Percentiles rank a stretch among this genome's conserved stretches.
phyloP scores from a whole-genome alignment of 306 rosid genomes.

The Gillenia trifoliata region DNA sequence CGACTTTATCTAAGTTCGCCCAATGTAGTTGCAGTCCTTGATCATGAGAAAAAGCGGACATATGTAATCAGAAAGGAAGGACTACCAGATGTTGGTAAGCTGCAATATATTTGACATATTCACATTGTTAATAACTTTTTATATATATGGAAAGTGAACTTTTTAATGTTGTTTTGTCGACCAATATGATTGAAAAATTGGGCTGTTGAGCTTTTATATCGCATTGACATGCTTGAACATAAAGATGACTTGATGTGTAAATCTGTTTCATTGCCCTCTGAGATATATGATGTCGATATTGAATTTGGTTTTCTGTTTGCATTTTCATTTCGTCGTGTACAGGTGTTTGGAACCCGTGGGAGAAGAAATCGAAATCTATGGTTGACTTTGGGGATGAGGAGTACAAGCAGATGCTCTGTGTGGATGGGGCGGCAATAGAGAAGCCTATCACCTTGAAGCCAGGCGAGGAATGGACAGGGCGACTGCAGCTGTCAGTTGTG shows the following conservation, averaged over 20 bases:
- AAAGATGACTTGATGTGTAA: neutral
- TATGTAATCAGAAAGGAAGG: conserved; percentile 82
- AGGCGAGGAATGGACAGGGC: conserved; percentile 92
- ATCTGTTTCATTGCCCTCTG: neutral
- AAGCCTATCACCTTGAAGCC: conserved; percentile 78
- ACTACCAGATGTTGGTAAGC: conserved; percentile 93
- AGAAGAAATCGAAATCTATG: conserved; percentile 81
- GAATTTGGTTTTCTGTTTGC: neutral
- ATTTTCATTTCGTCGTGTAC: neutral
- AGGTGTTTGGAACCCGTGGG: conserved; percentile 99
- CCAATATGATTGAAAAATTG: neutral
- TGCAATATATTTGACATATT: neutral
- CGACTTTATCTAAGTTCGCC: conserved; percentile 86
- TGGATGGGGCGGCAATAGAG: conserved; percentile 78
- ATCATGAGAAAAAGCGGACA: conserved; percentile 82
- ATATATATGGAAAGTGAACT: neutral
- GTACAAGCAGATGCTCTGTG: conserved; percentile 91
- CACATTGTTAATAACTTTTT: too few relatives aligned
- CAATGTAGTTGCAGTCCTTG: conserved; percentile 69
- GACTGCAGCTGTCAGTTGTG: conserved; percentile 68
- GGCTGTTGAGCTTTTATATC: neutral
- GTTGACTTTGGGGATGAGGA: conserved; percentile 83
- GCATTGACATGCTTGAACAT: neutral
- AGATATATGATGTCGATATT: neutral
- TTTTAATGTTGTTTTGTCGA: neutral